Evolutionary conservation across 768 basidiomycete species (phyloP).

Genomic region (Kwoniella heveanensis): DNA sequence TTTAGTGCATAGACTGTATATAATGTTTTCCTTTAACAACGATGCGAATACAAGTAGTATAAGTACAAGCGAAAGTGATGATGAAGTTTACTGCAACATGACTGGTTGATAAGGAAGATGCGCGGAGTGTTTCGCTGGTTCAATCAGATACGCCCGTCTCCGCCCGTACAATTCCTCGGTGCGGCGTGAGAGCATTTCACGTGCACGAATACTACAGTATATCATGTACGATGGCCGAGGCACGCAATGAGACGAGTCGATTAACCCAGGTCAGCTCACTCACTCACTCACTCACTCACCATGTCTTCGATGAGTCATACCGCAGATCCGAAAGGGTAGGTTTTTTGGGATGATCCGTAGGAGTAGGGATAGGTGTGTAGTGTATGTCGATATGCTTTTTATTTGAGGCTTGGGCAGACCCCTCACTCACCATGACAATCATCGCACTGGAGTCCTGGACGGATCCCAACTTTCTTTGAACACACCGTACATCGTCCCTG

Average conservation of each 20-base stretch:
- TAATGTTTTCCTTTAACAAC: background rate
- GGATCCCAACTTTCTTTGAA: conserved; percentile 40
- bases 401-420: no score
- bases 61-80: no score
- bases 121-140: background rate
- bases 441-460: conserved; percentile 52
- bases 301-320: no score
- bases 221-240: no score
- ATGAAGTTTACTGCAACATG: no score
- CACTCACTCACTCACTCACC: no score
- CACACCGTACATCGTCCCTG: conserved; percentile 47
- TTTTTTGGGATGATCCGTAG: no score
- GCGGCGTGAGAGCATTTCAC: conserved; percentile 52
- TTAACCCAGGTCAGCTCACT: no score
- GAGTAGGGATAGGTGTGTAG: no score
- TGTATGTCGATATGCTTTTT: background rate
- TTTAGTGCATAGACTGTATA: background rate
- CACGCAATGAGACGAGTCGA: no score
- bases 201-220: conserved; percentile 53
- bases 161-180: conserved; percentile 40
- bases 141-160: conserved; percentile 2
- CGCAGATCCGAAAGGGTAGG: no score
- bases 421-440: conserved; percentile 51
- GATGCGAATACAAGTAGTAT: background rate
- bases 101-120: no score